phyloP scores from a whole-genome alignment of 2,329 filamentous ascomycete genomes.

The Pseudopyrenochaeta lycopersici region DNA sequence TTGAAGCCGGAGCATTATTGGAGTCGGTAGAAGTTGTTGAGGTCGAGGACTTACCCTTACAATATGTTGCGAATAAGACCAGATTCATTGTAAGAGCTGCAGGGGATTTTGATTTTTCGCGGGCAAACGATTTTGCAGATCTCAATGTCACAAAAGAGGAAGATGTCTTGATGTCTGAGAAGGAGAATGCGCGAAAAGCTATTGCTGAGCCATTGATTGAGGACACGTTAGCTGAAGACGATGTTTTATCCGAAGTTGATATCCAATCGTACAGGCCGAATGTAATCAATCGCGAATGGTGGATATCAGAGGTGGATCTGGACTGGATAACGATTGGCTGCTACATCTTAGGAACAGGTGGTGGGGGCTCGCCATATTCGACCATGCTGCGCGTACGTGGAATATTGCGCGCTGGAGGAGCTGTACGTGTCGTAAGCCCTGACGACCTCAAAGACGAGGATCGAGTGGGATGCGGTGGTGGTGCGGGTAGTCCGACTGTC shows the following conservation, averaged over 20 bases:
- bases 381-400: constrained; percentile 55
- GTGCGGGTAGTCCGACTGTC: constrained; percentile 55
- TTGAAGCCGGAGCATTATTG: constrained; percentile 48
- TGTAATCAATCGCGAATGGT: constrained; percentile 52
- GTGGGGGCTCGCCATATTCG: constrained; percentile 58
- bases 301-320: constrained; percentile 56
- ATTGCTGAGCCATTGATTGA: constrained; percentile 24
- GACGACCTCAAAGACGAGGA: constrained; percentile 56
- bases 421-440: constrained; percentile 53
- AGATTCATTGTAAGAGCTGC: constrained; percentile 65
- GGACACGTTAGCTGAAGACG: constrained; percentile 22
- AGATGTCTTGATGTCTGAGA: constrained; percentile 16
- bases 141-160: constrained; percentile 30
- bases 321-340: constrained; percentile 58
- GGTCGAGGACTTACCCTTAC: constrained; percentile 62
- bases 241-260: constrained; percentile 27
- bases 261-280: constrained; percentile 52
- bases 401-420: constrained; percentile 51
- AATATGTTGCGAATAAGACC: constrained; percentile 62
- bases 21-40: constrained; percentile 45
- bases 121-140: constrained; percentile 38
- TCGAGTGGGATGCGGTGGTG: constrained; percentile 56
- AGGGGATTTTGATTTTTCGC: constrained; percentile 57
- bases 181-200: constrained; percentile 5
- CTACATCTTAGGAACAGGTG: constrained; percentile 60